These are phyloP conservation scores for Przewalskia tangutica DNA, from an alignment of 257 asterid species.

Conservation along the genomic window DNA sequence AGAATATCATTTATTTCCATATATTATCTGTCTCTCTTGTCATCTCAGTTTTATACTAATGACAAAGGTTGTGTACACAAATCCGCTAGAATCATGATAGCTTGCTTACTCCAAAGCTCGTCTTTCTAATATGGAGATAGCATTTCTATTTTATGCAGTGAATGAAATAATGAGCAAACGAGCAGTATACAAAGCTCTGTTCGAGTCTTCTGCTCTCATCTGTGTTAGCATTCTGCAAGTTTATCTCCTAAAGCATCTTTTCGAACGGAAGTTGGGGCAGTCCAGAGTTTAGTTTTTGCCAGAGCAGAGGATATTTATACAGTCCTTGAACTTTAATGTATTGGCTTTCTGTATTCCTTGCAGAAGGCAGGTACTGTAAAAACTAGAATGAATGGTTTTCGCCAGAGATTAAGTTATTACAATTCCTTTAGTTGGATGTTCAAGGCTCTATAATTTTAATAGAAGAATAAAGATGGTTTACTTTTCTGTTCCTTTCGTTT, in stretches of 20 bases:
- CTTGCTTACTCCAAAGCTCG: neutral
- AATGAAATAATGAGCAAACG: conserved; percentile 59
- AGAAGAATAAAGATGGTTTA: neutral
- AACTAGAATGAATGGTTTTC: neutral
- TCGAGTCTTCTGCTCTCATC: conserved; percentile 54
- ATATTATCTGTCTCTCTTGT: neutral
- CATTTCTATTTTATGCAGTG: conserved; percentile 27
- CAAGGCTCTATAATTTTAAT: neutral
- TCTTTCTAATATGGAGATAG: neutral
- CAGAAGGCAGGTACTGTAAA: conserved; percentile 7
- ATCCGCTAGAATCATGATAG: neutral
- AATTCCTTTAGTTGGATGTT: neutral
- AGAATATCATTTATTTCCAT: neutral
- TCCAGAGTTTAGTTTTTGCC: conserved; percentile 54
- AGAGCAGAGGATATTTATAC: neutral
- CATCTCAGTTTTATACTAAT: neutral
- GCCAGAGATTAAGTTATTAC: neutral
- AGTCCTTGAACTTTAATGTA: conserved; percentile 7
- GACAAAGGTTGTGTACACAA: neutral
- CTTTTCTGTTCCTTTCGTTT: too few species aligned
- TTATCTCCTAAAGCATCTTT: conserved; percentile 50
- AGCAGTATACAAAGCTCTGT: conserved; percentile 61
- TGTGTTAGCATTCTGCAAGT: conserved; percentile 56
- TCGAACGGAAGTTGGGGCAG: conserved; percentile 55
- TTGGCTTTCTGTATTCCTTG: conserved; percentile 1